phyloP scores from a whole-genome alignment of 352 stramenopile genomes.

The Phytopythium montanum region DNA sequence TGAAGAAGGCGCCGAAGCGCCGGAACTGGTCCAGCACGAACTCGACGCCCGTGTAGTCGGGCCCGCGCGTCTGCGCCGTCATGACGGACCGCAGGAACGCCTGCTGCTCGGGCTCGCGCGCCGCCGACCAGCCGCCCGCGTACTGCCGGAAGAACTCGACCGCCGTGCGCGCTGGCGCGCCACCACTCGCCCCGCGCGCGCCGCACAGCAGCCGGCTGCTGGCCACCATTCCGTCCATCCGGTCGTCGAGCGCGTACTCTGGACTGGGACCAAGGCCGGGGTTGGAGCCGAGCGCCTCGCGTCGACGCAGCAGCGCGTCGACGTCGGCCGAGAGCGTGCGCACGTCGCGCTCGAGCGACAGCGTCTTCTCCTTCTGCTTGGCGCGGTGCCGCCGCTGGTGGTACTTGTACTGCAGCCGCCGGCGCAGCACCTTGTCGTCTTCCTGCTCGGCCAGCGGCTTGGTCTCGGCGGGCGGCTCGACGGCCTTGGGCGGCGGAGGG shows the following conservation, averaged over 20 bases:
- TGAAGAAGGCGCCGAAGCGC: conserved; percentile 41
- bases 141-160: conserved; percentile 59
- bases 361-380: conserved; percentile 52
- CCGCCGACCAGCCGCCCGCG: conserved; percentile 33
- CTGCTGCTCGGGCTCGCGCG: conserved; percentile 28
- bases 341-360: conserved; percentile 39
- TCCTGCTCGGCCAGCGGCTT: background rate
- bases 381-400: conserved; percentile 64
- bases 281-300: conserved; percentile 21
- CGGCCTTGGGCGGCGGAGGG: no score
- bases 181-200: conserved; percentile 19
- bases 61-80: conserved; percentile 33
- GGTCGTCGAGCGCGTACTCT: no score
- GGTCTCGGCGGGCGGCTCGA: no score
- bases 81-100: conserved; percentile 52
- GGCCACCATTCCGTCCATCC: background rate
- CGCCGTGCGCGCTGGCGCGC: conserved; percentile 27
- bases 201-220: conserved; percentile 22
- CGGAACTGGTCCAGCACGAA: conserved; percentile 49
- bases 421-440: conserved; percentile 40
- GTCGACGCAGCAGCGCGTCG: conserved; percentile 29
- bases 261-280: no score
- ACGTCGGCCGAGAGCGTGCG: conserved; percentile 33
- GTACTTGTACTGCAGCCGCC: conserved; percentile 61
- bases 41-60: conserved; percentile 49